Evolutionary conservation across 257 asterid species (phyloP).

Genomic region (Lycium barbarum): DNA sequence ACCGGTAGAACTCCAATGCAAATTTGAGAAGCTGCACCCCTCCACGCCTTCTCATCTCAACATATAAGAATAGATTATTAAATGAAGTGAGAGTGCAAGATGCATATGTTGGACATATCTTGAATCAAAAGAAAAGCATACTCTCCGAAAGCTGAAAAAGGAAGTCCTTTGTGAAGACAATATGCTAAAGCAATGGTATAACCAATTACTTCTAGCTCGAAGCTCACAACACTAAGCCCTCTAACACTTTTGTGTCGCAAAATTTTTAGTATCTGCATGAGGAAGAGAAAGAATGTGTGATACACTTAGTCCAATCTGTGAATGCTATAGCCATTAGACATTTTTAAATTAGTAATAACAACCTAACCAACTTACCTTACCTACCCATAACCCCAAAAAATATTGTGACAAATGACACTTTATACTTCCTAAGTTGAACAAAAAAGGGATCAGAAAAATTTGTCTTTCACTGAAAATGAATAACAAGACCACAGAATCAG

Average conservation of each 20-base stretch:
- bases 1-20: neutral
- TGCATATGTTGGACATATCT: slow-evolving; percentile 45
- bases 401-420: no score
- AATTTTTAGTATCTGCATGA: slow-evolving; percentile 80
- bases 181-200: slow-evolving; percentile 97
- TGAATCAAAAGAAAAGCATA: slow-evolving; percentile 86
- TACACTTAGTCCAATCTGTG: neutral
- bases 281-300: neutral
- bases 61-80: neutral
- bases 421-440: neutral
- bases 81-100: neutral
- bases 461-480: neutral
- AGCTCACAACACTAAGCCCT: slow-evolving; percentile 83
- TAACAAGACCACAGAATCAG: no score
- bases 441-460: neutral
- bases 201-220: slow-evolving; percentile 93
- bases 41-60: neutral
- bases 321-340: neutral
- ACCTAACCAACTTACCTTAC: neutral
- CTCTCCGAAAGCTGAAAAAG: slow-evolving; percentile 98
- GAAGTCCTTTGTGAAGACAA: slow-evolving; percentile 97
- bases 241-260: slow-evolving; percentile 74
- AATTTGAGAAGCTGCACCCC: neutral
- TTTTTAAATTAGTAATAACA: neutral
- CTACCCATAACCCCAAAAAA: neutral